A percentile compares a stretch with the other conserved stretches of the same genome.
These are phyloP conservation scores for Trichoderma guizhouense DNA, from an alignment of 2,329 filamentous ascomycete species.

Conservation along the genomic window DNA sequence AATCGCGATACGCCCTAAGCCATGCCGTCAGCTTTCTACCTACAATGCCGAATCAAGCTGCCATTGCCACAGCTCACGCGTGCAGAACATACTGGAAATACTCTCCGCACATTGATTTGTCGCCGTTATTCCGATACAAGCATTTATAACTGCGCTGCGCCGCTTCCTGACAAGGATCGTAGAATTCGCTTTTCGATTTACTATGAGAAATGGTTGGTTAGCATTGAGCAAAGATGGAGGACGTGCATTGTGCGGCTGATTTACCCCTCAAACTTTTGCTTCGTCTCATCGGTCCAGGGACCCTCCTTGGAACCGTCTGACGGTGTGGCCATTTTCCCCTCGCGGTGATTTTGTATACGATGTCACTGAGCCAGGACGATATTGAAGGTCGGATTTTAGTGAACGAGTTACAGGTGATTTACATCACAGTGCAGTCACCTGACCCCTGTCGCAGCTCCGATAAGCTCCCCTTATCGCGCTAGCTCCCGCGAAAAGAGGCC, in stretches of 20 bases:
- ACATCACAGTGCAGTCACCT: conserved; percentile 4
- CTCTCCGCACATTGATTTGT: conserved; percentile 85
- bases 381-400: conserved; percentile 17
- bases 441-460: conserved; percentile 5
- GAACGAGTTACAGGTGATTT: not conserved
- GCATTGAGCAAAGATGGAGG: not conserved
- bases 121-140: conserved; percentile 81
- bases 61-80: not conserved
- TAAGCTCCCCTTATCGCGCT: conserved; percentile 18
- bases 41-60: not conserved
- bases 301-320: conserved; percentile 27
- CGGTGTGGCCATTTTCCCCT: conserved; percentile 22
- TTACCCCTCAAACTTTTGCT: conserved; percentile 63
- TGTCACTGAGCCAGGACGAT: not conserved
- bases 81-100: conserved; percentile 78
- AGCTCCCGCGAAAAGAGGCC: conserved; percentile 14
- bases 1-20: conserved; percentile 81
- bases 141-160: conserved; percentile 83
- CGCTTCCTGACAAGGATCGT: conserved; percentile 93
- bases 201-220: conserved; percentile 43
- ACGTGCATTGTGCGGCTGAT: conserved; percentile 22
- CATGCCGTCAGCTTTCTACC: conserved; percentile 21
- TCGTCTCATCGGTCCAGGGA: conserved; percentile 58
- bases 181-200: conserved; percentile 85
- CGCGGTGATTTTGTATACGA: not conserved